Evolutionary conservation across 192 early-diverging fungal genomes (phyloP).

Genomic region (Rhizophagus prolifer): DNA sequence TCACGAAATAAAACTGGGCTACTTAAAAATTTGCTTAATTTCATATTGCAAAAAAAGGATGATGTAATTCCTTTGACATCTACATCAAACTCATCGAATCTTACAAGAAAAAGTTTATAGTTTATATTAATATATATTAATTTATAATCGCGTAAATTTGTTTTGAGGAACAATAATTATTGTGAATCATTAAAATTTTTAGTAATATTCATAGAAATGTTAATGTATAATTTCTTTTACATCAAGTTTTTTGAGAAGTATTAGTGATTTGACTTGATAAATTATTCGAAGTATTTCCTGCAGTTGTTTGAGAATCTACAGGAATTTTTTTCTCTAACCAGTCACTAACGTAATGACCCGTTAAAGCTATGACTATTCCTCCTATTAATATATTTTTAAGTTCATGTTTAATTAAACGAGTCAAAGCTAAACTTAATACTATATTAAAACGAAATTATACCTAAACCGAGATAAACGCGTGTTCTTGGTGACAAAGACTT

Average conservation of each 20-base stretch:
- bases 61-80: conserved; percentile 17
- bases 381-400: neutral
- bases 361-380: neutral
- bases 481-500: conserved; percentile 19
- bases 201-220: neutral
- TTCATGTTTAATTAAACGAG: neutral
- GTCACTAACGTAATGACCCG: neutral
- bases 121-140: neutral
- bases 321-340: neutral
- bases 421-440: neutral
- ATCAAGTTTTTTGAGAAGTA: neutral
- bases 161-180: neutral
- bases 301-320: neutral
- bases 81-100: neutral
- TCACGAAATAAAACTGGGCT: conserved; percentile 20
- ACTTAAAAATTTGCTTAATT: conserved; percentile 21
- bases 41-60: conserved; percentile 28
- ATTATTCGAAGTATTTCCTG: neutral
- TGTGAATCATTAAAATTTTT: neutral
- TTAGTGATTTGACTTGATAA: neutral
- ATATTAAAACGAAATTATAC: conserved; percentile 3
- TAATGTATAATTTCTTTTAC: neutral
- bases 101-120: neutral
- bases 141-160: neutral
- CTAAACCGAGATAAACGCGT: conserved; percentile 24